Evolutionary conservation across 1,284 basidiomycete species (phyloP), one percentile per base, ranked within the genome.

Genomic region (Gyrodon tennesseensis): DNA sequence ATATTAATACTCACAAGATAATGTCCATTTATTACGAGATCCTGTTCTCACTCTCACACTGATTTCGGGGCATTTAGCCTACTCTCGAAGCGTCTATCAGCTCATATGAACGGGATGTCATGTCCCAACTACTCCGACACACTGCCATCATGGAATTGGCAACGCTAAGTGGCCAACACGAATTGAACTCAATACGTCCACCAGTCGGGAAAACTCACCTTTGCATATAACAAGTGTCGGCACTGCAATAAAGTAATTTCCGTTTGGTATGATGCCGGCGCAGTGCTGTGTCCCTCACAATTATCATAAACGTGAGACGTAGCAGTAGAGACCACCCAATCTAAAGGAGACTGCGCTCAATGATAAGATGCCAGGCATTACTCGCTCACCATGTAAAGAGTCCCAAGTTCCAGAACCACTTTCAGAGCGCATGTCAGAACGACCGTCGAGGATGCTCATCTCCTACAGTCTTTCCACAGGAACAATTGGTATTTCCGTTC

Each of bases 121-220:
- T 4, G 1, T 37, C 9, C 11, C 18, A 1, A 5, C 9, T 21
- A 68, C 67, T 46, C 39, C n/a, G n/a, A n/a, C n/a, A 69, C 67
- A 69, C 69, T 5, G 69, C 56, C 66, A 69, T 61, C 69, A 69
- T 61, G 9, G 68, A 68, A 46, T 70, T 70, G 48, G 40, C 52
- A 25, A 69, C 3, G 61, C 69, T 69, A 23, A 25, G n/a, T 4
- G n/a, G n/a, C 27, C 48, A 16, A 44, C 8, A 11, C 15, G 7
- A 19, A 19, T 23, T 52, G 12, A 57, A 40, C 18, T 37, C 27
- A 12, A 16, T 21, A 48, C 3, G 3, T 29, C 15, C 7, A n/a
- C n/a, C 29, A 27, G 12, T n/a, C 3, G 1, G 8, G 29, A 23
- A 27, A 4, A 25, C 66, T 29, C 41, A 59, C 69, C 67, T 51